Evolutionary conservation across 306 rosid species (phyloP), one percentile per base, ranked within the genome.

Genomic region (Citrullus colocynthis): DNA sequence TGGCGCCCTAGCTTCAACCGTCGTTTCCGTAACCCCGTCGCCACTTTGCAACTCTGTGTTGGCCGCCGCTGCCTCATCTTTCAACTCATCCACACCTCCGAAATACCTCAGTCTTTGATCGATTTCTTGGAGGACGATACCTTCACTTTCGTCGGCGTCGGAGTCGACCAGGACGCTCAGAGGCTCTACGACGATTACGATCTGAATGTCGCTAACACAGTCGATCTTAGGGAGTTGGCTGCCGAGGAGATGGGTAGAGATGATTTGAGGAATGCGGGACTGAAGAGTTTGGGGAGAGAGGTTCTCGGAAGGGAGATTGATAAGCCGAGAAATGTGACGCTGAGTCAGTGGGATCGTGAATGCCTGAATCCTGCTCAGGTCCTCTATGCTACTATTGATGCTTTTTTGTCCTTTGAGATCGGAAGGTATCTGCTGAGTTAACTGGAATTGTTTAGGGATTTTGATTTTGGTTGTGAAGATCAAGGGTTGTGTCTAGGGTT

Each of bases 361-460:
- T 79, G 80, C 74, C 90, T 85, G 1, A 74, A 39, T 58, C 21
- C 1, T 15, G 77, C 16, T 49, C 90, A 87, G 85, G 76, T 87
- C 11, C 82, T 42, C 77, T 87, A 87, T 72, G 90, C 90, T 49
- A 81, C 84, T 54, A 6, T 85, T 51, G 90, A 87, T 69, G 90
- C 88, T 11, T 87, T 83, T 34, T 13, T 83, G 55, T 83, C 90
- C 17, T 87, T 57, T 57, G 84, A 83, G 83, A 81, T 87, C 41
- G 87, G 81, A 4, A 78, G 80, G 83, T 7, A 2, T 36, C 48
- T 64, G 10, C 6, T 15, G 17, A 61, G 42, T 48, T 48, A 5
- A 48, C 4, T 11, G 16, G 16, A 48, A 4, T 48, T 48, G 15
- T 3, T 48, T 12, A 48, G 54, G 16, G 15, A 4, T 48, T 48